Evolutionary conservation across 2,329 filamentous ascomycete genomes (phyloP), one percentile per base, ranked within the genome.

Genomic region (Zopfia rhizophila): DNA sequence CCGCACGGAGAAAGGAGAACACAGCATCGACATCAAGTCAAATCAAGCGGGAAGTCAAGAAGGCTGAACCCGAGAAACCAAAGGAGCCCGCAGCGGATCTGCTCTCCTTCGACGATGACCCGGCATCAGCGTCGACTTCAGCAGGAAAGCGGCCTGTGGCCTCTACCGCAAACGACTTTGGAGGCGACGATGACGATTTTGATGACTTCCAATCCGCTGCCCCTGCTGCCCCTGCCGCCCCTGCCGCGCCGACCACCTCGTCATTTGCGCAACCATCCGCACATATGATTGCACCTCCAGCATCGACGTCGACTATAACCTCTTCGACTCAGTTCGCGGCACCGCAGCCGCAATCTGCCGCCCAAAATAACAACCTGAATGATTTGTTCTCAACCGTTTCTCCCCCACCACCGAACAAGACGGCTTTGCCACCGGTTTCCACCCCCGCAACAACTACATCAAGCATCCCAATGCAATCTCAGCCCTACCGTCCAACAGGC

Each of bases 121-220:
- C 88, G 24, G 78, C 78, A 3, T 76, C 81, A 7, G 70, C 77
- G 8, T 65, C 69, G 11, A 64, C 68, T n/a, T 72, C 79, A 4
- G 77, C 77, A 72, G 55, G 72, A 54, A 75, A 75, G 53, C 63
- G 72, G 32, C 65, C 75, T 47, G 66, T 73, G 14, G 64, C 72
- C 17, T 61, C 73, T 23, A 72, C 74, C 6, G 68, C 75, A 18
- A 72, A 75, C 53, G 72, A 73, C 43, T 74, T 77, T 56, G 75
- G 72, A 29, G 85, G 84, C 38, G 87, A 90, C 52, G 93, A 97
- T 55, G 92, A 96, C 58, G 94, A 97, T 54, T 97, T 97, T 65
- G 94, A 97, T 67, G 94, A 99, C 67, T 97, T 97, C 79, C 91
- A 96, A 72, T 96, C 91, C 14, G 93, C 93, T 11, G 73, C 77